Base-by-base conservation (phyloP, 2,329 filamentous ascomycete genomes). In the Torrubiella hemipterigena region DNA sequence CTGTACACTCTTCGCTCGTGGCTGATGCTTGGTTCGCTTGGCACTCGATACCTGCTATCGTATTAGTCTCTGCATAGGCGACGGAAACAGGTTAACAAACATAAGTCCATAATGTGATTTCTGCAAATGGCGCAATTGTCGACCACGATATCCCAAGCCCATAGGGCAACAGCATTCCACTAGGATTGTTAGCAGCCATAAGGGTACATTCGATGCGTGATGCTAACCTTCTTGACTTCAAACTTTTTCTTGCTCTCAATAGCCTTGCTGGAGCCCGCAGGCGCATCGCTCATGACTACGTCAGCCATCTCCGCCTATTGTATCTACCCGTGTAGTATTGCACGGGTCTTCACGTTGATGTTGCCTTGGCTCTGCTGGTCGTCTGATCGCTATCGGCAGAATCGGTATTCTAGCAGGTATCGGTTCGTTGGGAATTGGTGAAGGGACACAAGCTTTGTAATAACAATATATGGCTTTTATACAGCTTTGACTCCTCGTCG, bases 81-180 rank as follows among this genome's bases (percentile, higher is more conserved):
- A n/a, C n/a, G 11, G 18, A n/a, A 11, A 14, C 16, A 8, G 27
- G 7, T 11, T 12, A 25, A 57, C 77, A 46, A 65, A 86, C 91
- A 98, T 17, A 98, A 69, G 58, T 98, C 91, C 91, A 98, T 98
- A 59, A 98, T 98, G 58, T 98, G 91, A 56, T 98, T 98, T 54
- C 91, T 75, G 68, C 91, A 98, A 54, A 98, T 98, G 48, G 91
- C 91, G 55, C 91, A 98, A 70, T 98, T 98, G 62, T 98, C 91
- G 38, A 98, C 91, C 19, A 96, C 87, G 37, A 98, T 98, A 54
- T 98, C 91, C 91, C 91, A 98, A 1, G 91, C 91, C 91, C 91
- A 98, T 3, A 98, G 70, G 24, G 91, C 87, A 31, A 98, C 91
- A 0, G 91, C 91, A 49, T 96, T 96, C 91, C 91, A 98, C 89